phyloP scores from a whole-genome alignment of 441 rosid genomes.

The Viola pubescens region DNA sequence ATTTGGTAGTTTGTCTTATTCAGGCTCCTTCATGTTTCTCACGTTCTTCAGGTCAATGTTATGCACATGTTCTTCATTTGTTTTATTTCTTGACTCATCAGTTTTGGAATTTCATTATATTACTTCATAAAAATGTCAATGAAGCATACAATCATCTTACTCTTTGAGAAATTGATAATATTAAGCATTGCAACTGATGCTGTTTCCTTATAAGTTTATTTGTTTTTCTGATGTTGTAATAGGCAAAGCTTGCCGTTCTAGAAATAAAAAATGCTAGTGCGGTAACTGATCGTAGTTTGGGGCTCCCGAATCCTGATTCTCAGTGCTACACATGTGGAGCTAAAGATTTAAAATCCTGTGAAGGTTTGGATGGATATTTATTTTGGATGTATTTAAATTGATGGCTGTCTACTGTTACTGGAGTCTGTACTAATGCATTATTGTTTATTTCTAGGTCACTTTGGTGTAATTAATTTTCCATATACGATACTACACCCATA shows the following conservation, averaged over 20 bases:
- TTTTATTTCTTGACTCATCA: background rate
- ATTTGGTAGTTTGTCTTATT: background rate
- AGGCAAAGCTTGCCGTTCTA: constrained; percentile 54
- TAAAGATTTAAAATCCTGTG: constrained; percentile 48
- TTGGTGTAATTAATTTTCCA: constrained; percentile 60
- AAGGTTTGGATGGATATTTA: constrained; percentile 43
- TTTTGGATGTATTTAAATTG: background rate
- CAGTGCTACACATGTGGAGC: constrained; percentile 69
- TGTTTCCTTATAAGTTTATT: background rate
- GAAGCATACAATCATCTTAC: background rate
- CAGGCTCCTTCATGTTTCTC: background rate
- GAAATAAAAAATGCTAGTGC: constrained; percentile 40
- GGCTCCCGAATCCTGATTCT: constrained; percentile 65
- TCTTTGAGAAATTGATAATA: background rate
- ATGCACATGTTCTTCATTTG: background rate
- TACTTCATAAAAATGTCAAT: background rate
- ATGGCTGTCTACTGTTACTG: background rate
- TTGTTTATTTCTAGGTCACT: constrained; percentile 55
- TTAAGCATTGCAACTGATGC: background rate
- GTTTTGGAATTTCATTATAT: background rate
- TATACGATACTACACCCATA: constrained; percentile 60
- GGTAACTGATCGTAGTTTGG: constrained; percentile 70
- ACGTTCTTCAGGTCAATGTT: background rate
- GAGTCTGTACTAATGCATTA: constrained; percentile 16
- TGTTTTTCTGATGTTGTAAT: constrained; percentile 16